phyloP scores from a whole-genome alignment of 2,329 filamentous ascomycete species.

The Neonectria faginata region DNA sequence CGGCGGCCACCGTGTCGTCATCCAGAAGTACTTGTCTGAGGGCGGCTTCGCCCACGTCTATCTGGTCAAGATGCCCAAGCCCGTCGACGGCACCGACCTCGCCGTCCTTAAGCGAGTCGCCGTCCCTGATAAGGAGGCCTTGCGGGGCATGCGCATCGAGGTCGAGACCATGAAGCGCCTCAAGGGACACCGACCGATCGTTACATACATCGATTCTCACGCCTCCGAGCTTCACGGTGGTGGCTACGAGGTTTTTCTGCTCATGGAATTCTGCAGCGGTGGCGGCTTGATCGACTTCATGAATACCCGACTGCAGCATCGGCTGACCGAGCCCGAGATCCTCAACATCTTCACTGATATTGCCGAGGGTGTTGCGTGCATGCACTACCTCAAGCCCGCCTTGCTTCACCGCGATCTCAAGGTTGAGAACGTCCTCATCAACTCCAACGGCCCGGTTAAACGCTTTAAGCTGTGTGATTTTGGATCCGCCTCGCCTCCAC shows the following conservation, averaged over 20 bases:
- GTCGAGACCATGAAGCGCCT: slow-evolving; percentile 99
- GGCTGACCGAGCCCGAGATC: slow-evolving; percentile 96
- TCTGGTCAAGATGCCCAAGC: slow-evolving; percentile 85
- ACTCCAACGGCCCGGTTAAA: slow-evolving; percentile 70
- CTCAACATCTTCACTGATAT: slow-evolving; percentile 97
- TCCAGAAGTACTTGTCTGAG: slow-evolving; percentile 97
- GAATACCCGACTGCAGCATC: slow-evolving; percentile 97
- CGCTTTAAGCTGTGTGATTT: slow-evolving; percentile 99
- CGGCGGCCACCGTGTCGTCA: slow-evolving; percentile 89
- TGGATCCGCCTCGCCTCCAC: slow-evolving; percentile 87
- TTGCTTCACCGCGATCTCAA: slow-evolving; percentile 95
- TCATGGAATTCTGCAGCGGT: slow-evolving; percentile 98
- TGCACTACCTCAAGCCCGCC: slow-evolving; percentile 98
- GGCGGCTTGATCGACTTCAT: slow-evolving; percentile 99
- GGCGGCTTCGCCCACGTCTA: slow-evolving; percentile 99
- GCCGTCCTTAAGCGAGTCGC: slow-evolving; percentile 95
- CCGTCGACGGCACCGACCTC: slow-evolving; percentile 80
- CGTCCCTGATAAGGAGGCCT: slow-evolving; percentile 92
- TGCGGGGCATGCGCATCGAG: slow-evolving; percentile 97
- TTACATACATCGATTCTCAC: slow-evolving; percentile 98
- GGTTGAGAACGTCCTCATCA: slow-evolving; percentile 97
- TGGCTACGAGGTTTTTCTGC: slow-evolving; percentile 96
- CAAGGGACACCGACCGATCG: slow-evolving; percentile 95
- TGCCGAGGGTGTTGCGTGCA: slow-evolving; percentile 94
- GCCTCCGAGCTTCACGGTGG: slow-evolving; percentile 92